These are phyloP conservation scores for Pisolithus albus DNA, from an alignment of 768 basidiomycete genomes.

Conservation along the genomic window DNA sequence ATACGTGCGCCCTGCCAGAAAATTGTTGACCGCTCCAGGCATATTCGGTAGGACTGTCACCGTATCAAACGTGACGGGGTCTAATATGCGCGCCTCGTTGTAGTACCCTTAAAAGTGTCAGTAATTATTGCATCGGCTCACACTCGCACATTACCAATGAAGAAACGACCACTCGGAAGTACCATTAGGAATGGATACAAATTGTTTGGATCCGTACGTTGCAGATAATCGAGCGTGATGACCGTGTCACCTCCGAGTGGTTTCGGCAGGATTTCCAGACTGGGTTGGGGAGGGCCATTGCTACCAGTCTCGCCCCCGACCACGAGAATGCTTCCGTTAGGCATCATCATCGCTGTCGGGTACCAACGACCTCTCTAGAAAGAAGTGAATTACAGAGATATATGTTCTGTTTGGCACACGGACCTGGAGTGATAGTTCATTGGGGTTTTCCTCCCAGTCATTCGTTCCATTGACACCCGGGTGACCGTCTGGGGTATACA, in stretches of 20 bases:
- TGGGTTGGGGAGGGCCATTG: slow-evolving; percentile 60
- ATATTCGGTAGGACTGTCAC: slow-evolving; percentile 58
- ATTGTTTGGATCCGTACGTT: slow-evolving; percentile 72
- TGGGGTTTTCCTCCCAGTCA: slow-evolving; percentile 72
- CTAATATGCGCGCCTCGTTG: slow-evolving; percentile 73
- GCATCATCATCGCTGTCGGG: slow-evolving; percentile 56
- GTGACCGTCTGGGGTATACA: slow-evolving; percentile 65
- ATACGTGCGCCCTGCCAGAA: slow-evolving; percentile 70
- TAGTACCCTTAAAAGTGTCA: slow-evolving; percentile 48
- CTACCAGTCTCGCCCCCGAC: slow-evolving; percentile 71
- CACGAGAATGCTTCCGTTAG: slow-evolving; percentile 69
- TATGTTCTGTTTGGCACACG: slow-evolving; percentile 1
- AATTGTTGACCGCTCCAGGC: slow-evolving; percentile 66
- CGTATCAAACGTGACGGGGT: slow-evolving; percentile 60
- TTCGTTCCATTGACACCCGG: slow-evolving; percentile 66
- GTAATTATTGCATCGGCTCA: not conserved
- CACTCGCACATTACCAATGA: slow-evolving; percentile 42
- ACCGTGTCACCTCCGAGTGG: slow-evolving; percentile 57
- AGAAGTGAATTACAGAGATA: not conserved
- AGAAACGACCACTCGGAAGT: slow-evolving; percentile 62
- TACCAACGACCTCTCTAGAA: slow-evolving; percentile 65
- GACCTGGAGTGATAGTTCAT: slow-evolving; percentile 56
- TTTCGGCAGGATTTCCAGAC: slow-evolving; percentile 63
- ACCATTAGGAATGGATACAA: slow-evolving; percentile 73
- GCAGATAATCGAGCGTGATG: slow-evolving; percentile 57